Evolutionary conservation across 305 asterid genomes (phyloP).

Genomic region (Striga hermonthica): DNA sequence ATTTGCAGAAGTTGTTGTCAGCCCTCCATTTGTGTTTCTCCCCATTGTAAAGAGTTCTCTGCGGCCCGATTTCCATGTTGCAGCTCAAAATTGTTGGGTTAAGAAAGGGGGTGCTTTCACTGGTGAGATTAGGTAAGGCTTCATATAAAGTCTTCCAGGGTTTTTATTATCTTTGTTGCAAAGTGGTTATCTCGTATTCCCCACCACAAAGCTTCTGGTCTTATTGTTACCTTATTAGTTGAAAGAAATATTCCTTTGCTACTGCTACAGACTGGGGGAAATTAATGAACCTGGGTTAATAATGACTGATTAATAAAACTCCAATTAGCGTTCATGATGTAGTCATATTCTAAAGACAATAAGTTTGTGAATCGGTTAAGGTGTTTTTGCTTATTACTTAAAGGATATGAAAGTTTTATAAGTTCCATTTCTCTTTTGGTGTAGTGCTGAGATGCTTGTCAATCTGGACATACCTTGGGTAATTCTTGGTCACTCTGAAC

Average conservation of each 20-base stretch:
- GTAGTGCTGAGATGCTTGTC: conserved; percentile 96
- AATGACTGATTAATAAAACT: conserved; percentile 1
- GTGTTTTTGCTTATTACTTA: conserved; percentile 5
- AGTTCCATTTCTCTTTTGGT: conserved; percentile 27
- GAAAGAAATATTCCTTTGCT: neutral
- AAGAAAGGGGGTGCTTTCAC: conserved; percentile 99
- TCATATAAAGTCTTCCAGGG: neutral
- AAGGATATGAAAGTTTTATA: neutral
- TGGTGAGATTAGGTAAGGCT: conserved; percentile 87
- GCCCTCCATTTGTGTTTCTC: conserved; percentile 94
- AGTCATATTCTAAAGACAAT: conserved; percentile 8
- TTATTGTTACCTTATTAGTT: neutral
- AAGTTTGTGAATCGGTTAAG: neutral
- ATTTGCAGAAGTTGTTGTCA: conserved; percentile 90
- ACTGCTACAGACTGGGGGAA: neutral
- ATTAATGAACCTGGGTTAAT: neutral
- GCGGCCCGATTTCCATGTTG: conserved; percentile 83
- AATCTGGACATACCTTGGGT: conserved; percentile 87
- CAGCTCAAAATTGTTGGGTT: conserved; percentile 98
- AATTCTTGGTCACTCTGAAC: conserved; percentile 93
- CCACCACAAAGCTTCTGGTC: neutral
- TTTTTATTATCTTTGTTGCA: neutral
- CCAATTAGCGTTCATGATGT: conserved; percentile 2
- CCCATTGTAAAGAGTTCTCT: conserved; percentile 56
- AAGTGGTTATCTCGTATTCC: conserved; percentile 1